Conservation (phyloP, 2,329 filamentous ascomycete genomes). For the Pseudodiploospora longispora region DNA sequence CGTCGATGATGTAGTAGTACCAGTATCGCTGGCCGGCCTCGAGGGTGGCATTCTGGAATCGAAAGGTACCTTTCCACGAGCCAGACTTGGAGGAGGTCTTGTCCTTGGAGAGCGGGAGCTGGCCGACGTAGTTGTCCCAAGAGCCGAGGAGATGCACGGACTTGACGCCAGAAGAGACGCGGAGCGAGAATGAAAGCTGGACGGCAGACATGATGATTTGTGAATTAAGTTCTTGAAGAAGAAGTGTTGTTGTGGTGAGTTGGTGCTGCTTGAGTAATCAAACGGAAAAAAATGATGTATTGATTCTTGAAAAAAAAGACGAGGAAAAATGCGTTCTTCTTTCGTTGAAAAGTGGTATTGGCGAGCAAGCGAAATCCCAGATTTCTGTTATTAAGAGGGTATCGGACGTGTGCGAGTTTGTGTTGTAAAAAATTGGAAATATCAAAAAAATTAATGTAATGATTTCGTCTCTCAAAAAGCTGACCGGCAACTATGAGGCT, state of each 20-base stretch:
- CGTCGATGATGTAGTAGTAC: slow-evolving; percentile 99
- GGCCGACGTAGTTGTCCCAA: slow-evolving; percentile 94
- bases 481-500: slow-evolving; percentile 32
- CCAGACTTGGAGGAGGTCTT: slow-evolving; percentile 74
- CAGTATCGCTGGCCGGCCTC: slow-evolving; percentile 91
- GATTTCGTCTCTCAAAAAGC: slow-evolving; percentile 25
- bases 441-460: slow-evolving; percentile 13
- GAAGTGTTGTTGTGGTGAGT: slow-evolving; percentile 14
- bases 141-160: slow-evolving; percentile 95
- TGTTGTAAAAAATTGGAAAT: slow-evolving; percentile 13
- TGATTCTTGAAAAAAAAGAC: background rate
- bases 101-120: slow-evolving; percentile 91
- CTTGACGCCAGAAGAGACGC: slow-evolving; percentile 94
- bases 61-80: slow-evolving; percentile 93
- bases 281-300: slow-evolving; percentile 21
- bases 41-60: slow-evolving; percentile 81
- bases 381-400: slow-evolving; percentile 38
- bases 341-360: slow-evolving; percentile 13
- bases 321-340: slow-evolving; percentile 5
- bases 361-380: slow-evolving; percentile 49
- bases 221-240: slow-evolving; percentile 5
- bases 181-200: slow-evolving; percentile 92
- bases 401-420: slow-evolving; percentile 16
- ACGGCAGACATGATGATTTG: slow-evolving; percentile 71
- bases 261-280: slow-evolving; percentile 27